These are phyloP conservation scores for Kwoniella dendrophila DNA, from an alignment of 768 basidiomycete genomes.

Conservation along the genomic window DNA sequence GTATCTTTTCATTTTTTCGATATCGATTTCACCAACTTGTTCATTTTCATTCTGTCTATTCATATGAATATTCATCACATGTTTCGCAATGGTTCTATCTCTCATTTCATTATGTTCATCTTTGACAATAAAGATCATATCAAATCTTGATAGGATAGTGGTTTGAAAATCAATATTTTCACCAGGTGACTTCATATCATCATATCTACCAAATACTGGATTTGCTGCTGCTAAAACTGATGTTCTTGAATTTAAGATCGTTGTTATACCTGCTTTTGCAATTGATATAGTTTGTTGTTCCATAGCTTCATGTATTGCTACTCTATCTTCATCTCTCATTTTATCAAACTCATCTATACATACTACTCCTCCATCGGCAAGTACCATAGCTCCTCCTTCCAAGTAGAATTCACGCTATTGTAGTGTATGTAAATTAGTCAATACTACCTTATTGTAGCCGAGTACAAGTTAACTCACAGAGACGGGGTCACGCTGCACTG, in stretches of 20 bases:
- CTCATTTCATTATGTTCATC: slow-evolving; percentile 95
- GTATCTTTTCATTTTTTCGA: slow-evolving; percentile 98
- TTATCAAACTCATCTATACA: slow-evolving; percentile 99
- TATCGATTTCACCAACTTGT: slow-evolving; percentile 80
- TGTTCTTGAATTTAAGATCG: slow-evolving; percentile 91
- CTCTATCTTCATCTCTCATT: slow-evolving; percentile 98
- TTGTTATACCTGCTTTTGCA: slow-evolving; percentile 98
- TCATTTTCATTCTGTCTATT: slow-evolving; percentile 81
- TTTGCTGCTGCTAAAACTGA: slow-evolving; percentile 97
- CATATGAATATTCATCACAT: slow-evolving; percentile 99
- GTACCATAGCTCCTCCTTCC: slow-evolving; percentile 98
- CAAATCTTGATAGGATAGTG: slow-evolving; percentile 95
- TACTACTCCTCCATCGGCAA: slow-evolving; percentile 96
- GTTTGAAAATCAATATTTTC: slow-evolving; percentile 63
- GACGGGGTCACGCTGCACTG: slow-evolving; percentile 88
- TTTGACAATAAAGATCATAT: slow-evolving; percentile 99
- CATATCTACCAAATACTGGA: slow-evolving; percentile 95
- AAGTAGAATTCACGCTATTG: slow-evolving; percentile 98
- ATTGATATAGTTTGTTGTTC: slow-evolving; percentile 99
- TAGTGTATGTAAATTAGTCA: background rate
- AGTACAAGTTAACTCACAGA: slow-evolving; percentile 65
- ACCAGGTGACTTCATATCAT: slow-evolving; percentile 71
- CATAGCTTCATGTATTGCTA: slow-evolving; percentile 99
- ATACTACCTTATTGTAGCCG: background rate
- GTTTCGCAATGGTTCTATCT: slow-evolving; percentile 93